A percentile compares a stretch with the other conserved stretches of the same genome.
These are phyloP conservation scores for Cercospora citrullina DNA, from an alignment of 2,329 filamentous ascomycete genomes.

Conservation along the genomic window DNA sequence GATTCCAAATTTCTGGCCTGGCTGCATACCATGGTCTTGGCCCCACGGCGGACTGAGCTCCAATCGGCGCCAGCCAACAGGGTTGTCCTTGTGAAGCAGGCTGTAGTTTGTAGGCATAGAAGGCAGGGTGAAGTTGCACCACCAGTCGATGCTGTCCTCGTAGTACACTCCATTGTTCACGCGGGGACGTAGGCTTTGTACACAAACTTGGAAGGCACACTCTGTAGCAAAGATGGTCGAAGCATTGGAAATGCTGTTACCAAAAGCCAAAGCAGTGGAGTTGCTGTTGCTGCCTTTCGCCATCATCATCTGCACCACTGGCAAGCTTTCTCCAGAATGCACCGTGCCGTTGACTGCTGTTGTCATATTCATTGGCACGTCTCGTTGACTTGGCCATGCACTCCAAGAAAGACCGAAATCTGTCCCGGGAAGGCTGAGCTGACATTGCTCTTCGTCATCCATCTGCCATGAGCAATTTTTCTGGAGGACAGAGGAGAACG, in stretches of 20 bases:
- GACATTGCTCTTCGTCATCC: background rate
- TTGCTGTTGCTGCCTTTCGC: background rate
- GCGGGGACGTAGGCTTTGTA: background rate
- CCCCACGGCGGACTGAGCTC: background rate
- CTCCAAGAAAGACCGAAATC: background rate
- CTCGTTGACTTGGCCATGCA: background rate
- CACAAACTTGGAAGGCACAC: background rate
- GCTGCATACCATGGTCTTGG: background rate
- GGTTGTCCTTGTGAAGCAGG: background rate
- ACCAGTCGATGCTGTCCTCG: background rate
- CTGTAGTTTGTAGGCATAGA: background rate
- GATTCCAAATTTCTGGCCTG: background rate
- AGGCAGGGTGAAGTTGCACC: background rate
- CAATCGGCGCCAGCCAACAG: background rate
- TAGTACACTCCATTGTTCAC: background rate
- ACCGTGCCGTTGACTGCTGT: background rate
- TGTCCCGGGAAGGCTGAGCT: background rate
- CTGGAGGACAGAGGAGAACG: background rate
- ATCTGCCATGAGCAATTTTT: background rate
- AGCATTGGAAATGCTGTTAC: background rate
- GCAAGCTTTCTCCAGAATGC: background rate
- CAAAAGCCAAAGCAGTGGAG: background rate
- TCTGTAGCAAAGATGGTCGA: background rate
- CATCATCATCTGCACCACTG: background rate
- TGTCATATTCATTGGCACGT: background rate